Evolutionary conservation across 257 asterid genomes (phyloP).

Genomic region (Vinca minor): DNA sequence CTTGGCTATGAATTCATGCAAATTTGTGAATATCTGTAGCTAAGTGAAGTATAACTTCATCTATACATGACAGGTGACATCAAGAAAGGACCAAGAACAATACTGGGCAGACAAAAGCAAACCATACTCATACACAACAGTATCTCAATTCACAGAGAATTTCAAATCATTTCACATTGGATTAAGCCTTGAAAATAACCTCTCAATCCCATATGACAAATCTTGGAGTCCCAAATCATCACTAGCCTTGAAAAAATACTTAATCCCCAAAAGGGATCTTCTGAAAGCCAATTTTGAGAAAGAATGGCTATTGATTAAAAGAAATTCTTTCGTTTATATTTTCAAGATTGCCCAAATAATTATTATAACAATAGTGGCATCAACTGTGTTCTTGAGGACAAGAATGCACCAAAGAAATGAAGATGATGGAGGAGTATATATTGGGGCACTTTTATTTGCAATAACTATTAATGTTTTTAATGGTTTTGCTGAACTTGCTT

Average conservation of each 20-base stretch:
- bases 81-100: conserved; percentile 65
- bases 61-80: conserved; percentile 53
- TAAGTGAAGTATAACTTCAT: not conserved
- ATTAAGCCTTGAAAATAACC: conserved; percentile 31
- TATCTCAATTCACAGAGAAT: conserved; percentile 36
- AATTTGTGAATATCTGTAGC: too few relatives aligned
- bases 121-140: conserved; percentile 38
- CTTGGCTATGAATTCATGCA: too few relatives aligned
- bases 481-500: conserved; percentile 50
- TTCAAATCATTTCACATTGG: conserved; percentile 52
- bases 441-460: conserved; percentile 56
- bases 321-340: conserved; percentile 55
- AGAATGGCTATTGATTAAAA: conserved; percentile 65
- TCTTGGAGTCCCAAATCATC: conserved; percentile 42
- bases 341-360: conserved; percentile 58
- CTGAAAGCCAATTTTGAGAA: conserved; percentile 48
- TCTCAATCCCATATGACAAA: conserved; percentile 42
- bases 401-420: conserved; percentile 30
- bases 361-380: conserved; percentile 46
- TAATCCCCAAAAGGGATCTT: conserved; percentile 43
- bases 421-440: conserved; percentile 36
- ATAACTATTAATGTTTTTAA: conserved; percentile 53
- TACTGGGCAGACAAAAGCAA: conserved; percentile 42
- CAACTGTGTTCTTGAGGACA: conserved; percentile 61
- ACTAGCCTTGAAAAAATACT: conserved; percentile 38